Percentiles rank a stretch among this genome's conserved stretches.
phyloP scores from a whole-genome alignment of 805 yeast genomes.

The Sugiyamaella americana region DNA sequence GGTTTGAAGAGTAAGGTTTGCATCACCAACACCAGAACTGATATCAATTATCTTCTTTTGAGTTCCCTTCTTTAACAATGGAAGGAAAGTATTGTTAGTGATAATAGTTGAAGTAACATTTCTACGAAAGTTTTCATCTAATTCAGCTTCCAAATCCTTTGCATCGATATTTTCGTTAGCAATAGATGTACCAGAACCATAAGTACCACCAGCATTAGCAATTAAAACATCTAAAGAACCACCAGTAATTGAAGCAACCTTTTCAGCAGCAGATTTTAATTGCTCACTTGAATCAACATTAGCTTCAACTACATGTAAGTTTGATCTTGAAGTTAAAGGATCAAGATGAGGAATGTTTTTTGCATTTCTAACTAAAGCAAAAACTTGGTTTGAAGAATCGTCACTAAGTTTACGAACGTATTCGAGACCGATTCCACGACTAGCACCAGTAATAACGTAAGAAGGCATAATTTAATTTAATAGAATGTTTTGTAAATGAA shows the following conservation, averaged over 20 bases:
- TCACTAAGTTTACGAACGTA: constrained; percentile 27
- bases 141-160: constrained; percentile 1
- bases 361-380: constrained; percentile 23
- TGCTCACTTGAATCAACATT: constrained; percentile 21
- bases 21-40: constrained; percentile 1
- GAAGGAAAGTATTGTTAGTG: constrained; percentile 8
- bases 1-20: not conserved
- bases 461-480: constrained; percentile 6
- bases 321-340: constrained; percentile 9
- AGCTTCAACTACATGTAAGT: constrained; percentile 24
- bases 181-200: constrained; percentile 4
- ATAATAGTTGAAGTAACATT: constrained; percentile 3
- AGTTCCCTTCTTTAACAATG: constrained; percentile 9
- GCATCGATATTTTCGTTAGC: not conserved
- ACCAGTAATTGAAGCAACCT: constrained; percentile 14
- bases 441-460: constrained; percentile 36
- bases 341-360: constrained; percentile 9
- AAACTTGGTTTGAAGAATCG: constrained; percentile 22
- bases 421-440: constrained; percentile 35
- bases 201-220: constrained; percentile 25
- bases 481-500: not conserved
- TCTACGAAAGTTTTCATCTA: not conserved
- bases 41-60: constrained; percentile 12
- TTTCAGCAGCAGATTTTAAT: constrained; percentile 10
- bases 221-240: constrained; percentile 26